phyloP scores from a whole-genome alignment of 2,329 filamentous ascomycete species.

The Chaetomium globosum region DNA sequence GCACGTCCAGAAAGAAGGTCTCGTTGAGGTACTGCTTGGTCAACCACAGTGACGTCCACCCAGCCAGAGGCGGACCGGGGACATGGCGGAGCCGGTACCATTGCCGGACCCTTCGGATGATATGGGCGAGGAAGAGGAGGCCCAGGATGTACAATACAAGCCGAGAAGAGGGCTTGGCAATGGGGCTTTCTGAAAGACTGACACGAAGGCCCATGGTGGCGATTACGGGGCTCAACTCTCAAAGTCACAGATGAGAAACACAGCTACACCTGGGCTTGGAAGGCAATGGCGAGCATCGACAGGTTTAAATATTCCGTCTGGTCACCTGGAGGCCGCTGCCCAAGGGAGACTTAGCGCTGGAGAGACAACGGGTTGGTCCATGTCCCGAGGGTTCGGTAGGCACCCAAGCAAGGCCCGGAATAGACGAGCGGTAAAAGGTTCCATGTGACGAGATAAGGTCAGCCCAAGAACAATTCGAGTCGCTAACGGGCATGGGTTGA shows the following conservation, averaged over 20 bases:
- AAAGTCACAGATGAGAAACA: background rate
- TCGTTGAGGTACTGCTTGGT: conserved; percentile 16
- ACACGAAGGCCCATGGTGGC: background rate
- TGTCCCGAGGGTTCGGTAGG: background rate
- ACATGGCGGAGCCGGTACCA: conserved; percentile 30
- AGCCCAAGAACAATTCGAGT: background rate
- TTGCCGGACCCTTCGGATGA: conserved; percentile 15
- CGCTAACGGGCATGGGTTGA: background rate
- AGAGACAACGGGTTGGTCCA: background rate
- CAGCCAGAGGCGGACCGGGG: conserved; percentile 26
- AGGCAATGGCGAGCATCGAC: background rate
- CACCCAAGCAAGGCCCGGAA: background rate
- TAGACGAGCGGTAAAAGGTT: background rate
- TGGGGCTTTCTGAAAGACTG: background rate
- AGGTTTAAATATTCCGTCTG: background rate
- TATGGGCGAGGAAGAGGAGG: conserved; percentile 11
- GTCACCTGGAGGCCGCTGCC: background rate
- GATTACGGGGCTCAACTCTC: background rate
- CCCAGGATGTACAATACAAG: conserved; percentile 1
- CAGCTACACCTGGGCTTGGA: background rate
- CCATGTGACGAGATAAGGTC: background rate
- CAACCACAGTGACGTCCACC: conserved; percentile 31
- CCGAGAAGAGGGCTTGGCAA: background rate
- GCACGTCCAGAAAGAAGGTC: conserved; percentile 16
- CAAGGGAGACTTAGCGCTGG: background rate